Percentiles rank a stretch among this genome's conserved stretches.
Conservation (phyloP, 305 asterid genomes). For the Ajuga reptans region DNA sequence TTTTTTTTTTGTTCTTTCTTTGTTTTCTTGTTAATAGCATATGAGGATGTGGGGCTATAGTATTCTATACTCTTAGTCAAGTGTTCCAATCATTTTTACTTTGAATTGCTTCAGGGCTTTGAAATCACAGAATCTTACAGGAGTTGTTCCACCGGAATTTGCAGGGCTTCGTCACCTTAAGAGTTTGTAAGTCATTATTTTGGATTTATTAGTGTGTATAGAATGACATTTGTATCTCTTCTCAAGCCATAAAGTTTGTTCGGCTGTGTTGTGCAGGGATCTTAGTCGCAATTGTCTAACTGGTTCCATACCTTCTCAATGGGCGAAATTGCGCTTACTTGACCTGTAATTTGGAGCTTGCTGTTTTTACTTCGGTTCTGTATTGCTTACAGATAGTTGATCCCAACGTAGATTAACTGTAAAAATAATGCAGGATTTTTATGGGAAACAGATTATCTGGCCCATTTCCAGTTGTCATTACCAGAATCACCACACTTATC, state of each 20-base stretch:
- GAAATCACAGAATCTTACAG: constrained; percentile 71
- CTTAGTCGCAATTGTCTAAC: constrained; percentile 66
- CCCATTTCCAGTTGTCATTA: constrained; percentile 64
- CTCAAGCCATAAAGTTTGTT: not conserved
- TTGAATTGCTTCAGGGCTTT: constrained; percentile 45
- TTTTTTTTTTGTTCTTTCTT: not conserved
- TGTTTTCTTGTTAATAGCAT: not conserved
- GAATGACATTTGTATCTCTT: too few relatives aligned
- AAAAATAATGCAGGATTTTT: constrained; percentile 49
- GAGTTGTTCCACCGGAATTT: constrained; percentile 56
- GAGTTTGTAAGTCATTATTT: constrained; percentile 45
- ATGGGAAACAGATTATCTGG: constrained; percentile 91
- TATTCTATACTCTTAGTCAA: too few relatives aligned
- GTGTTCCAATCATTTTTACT: too few relatives aligned
- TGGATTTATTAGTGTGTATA: not conserved
- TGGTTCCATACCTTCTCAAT: constrained; percentile 64
- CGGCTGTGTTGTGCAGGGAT: constrained; percentile 49
- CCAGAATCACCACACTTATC: constrained; percentile 54
- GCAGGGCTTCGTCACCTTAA: constrained; percentile 62
- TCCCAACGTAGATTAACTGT: not conserved
- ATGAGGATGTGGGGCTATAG: too few relatives aligned
- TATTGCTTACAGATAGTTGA: not conserved
- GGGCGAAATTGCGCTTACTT: constrained; percentile 62
- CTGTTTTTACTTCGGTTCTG: not conserved
- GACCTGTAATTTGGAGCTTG: constrained; percentile 42